phyloP scores from a whole-genome alignment of 129 eudicot species.

The Heracleum sosnowskyi region DNA sequence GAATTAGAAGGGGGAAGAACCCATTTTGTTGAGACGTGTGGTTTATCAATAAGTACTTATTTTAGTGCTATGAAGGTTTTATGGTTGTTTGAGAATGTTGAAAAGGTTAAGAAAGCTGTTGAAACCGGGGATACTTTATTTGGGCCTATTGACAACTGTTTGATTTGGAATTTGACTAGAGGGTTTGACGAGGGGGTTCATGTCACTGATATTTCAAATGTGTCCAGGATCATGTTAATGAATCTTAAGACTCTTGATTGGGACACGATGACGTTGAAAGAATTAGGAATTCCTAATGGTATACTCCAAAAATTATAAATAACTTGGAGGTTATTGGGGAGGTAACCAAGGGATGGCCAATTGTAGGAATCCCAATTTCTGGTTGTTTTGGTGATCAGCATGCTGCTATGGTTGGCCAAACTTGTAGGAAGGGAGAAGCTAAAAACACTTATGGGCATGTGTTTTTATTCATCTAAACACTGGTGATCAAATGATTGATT shows the following conservation, averaged over 20 bases:
- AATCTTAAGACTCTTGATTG: too few species aligned
- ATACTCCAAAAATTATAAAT: too few species aligned
- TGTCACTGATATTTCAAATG: slow-evolving; percentile 85
- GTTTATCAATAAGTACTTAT: too few species aligned
- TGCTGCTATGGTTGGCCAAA: slow-evolving; percentile 96
- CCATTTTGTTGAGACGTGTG: too few species aligned
- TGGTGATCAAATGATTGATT: slow-evolving; percentile 57
- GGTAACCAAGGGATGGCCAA: slow-evolving; percentile 69
- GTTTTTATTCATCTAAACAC: slow-evolving; percentile 91
- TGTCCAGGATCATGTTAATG: slow-evolving; percentile 89
- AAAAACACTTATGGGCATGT: slow-evolving; percentile 94
- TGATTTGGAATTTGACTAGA: slow-evolving; percentile 91
- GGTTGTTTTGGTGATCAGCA: slow-evolving; percentile 99
- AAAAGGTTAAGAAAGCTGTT: too few species aligned
- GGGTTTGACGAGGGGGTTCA: slow-evolving; percentile 65
- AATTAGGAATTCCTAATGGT: slow-evolving; percentile 42
- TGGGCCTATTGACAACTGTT: slow-evolving; percentile 89
- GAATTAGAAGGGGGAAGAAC: too few species aligned
- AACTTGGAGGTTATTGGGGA: too few species aligned
- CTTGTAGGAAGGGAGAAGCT: slow-evolving; percentile 87
- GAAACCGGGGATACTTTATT: slow-evolving; percentile 72
- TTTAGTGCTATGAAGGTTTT: too few species aligned
- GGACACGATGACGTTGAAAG: slow-evolving; percentile 37
- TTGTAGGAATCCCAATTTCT: slow-evolving; percentile 72
- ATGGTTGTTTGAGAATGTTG: too few species aligned